Evolutionary conservation across 139 green algal species (phyloP), one percentile per base, ranked within the genome.

Genomic region (Ulvella scutata): DNA sequence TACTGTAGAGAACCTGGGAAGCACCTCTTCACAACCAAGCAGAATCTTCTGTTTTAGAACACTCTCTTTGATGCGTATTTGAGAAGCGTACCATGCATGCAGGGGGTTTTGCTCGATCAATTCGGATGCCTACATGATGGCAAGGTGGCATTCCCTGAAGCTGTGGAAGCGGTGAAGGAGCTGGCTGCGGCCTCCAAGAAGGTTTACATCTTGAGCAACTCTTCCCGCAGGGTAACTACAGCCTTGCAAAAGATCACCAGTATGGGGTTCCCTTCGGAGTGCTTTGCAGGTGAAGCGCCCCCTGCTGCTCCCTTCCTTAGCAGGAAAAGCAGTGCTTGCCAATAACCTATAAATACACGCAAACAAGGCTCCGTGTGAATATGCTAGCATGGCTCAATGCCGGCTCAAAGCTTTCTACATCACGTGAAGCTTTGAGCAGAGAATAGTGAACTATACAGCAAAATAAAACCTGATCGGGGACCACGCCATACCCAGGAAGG

Each of bases 81-180:
- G n/a, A n/a, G n/a, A n/a, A n/a, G n/a, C n/a, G n/a, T n/a, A n/a
- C n/a, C n/a, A n/a, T n/a, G n/a, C n/a, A 26, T 62, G 20, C 72
- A 84, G 67, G 85, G 81, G n/a, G 74, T 89, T 0, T 76, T 97
- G 35, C 82, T 97, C 3, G 92, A 97, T 78, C 92, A 97, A 76
- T 97, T 95, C 83, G 91, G 91, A 17, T 89, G 96, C 17, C 81
- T 97, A 33, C 92, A 97, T 62, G 90, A 97, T 77, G 92, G 92
- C 2, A 61, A 80, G 35, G 62, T 72, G n/a, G 77, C 91, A 0
- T 94, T 93, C 76, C 82, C 87, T 0, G 81, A 76, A 2, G 88
- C 92, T 4, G 77, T 93, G 0, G 82, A 87, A 43, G 88, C 88
- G 3, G 85, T 93, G 33, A 1, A 74, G 13, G n/a, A 74, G 4